Conservation (phyloP, 768 basidiomycete species). For the Agaricus blazei region DNA sequence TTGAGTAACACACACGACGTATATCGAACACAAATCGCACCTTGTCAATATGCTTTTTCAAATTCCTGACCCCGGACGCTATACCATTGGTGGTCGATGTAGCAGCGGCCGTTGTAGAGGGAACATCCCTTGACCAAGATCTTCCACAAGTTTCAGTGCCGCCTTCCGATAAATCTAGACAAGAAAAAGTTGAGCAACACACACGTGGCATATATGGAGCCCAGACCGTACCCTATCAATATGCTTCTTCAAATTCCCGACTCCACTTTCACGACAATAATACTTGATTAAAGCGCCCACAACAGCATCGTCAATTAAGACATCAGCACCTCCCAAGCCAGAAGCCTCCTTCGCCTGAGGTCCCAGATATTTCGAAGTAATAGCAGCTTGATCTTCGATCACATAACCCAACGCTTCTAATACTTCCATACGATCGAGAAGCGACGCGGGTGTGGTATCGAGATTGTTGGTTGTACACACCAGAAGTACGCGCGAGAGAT, state of each 20-base stretch:
- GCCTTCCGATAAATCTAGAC: constrained; percentile 94
- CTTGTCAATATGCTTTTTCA: too few relatives aligned
- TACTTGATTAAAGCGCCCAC: too few relatives aligned
- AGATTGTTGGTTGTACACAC: constrained; percentile 96
- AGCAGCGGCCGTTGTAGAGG: constrained; percentile 31
- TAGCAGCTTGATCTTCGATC: constrained; percentile 85
- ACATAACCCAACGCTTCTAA: constrained; percentile 94
- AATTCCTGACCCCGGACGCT: too few relatives aligned
- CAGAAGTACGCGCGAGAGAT: constrained; percentile 92
- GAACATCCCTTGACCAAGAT: constrained; percentile 81
- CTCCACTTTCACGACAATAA: constrained; percentile 78
- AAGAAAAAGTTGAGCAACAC: background rate
- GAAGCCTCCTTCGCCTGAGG: too few relatives aligned
- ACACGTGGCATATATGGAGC: background rate
- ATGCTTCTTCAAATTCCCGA: constrained; percentile 85
- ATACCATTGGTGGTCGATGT: constrained; percentile 5
- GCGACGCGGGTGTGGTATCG: constrained; percentile 85
- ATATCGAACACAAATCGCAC: too few relatives aligned
- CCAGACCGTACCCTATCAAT: constrained; percentile 41
- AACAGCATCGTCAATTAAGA: too few relatives aligned
- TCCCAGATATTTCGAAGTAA: constrained; percentile 45
- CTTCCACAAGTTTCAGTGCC: constrained; percentile 84
- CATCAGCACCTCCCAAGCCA: too few relatives aligned
- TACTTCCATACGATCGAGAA: constrained; percentile 95
- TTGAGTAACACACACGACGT: too few relatives aligned